Evolutionary conservation across 352 stramenopile species (phyloP).

Genomic region (Phytophthora citrophthora): DNA sequence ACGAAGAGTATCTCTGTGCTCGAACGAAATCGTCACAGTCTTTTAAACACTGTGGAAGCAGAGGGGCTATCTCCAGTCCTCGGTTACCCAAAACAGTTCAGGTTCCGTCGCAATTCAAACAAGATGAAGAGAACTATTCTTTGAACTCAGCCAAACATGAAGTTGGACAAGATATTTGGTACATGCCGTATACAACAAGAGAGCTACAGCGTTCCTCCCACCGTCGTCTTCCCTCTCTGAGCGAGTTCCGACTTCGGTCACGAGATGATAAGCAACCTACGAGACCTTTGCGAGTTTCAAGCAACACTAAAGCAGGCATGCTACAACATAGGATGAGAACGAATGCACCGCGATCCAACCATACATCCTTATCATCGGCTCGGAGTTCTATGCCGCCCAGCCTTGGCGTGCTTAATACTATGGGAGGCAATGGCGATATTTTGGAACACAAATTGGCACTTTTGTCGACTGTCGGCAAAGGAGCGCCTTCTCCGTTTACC

Average conservation of each 20-base stretch:
- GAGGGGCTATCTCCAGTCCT: slow-evolving; percentile 3
- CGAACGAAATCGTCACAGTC: slow-evolving; percentile 9
- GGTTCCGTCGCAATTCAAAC: neutral
- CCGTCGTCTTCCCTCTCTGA: slow-evolving; percentile 51
- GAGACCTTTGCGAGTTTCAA: slow-evolving; percentile 32
- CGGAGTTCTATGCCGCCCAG: slow-evolving; percentile 8
- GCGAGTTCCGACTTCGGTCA: slow-evolving; percentile 47
- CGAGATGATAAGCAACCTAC: slow-evolving; percentile 54
- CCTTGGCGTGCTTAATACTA: neutral
- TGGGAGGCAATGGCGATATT: neutral
- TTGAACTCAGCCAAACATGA: neutral
- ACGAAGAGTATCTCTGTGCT: slow-evolving; percentile 36
- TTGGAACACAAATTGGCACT: neutral
- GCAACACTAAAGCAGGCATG: slow-evolving; percentile 11
- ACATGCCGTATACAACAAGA: slow-evolving; percentile 77
- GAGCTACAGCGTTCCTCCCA: slow-evolving; percentile 51
- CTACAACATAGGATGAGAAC: slow-evolving; percentile 4
- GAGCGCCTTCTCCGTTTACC: slow-evolving; percentile 9
- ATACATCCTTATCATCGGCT: slow-evolving; percentile 13
- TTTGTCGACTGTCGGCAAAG: slow-evolving; percentile 3
- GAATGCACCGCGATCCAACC: slow-evolving; percentile 5
- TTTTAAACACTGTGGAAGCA: neutral
- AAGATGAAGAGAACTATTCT: slow-evolving; percentile 5
- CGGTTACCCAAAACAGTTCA: neutral
- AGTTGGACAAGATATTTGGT: slow-evolving; percentile 24